Evolutionary conservation across 2,329 filamentous ascomycete species (phyloP).

Genomic region (Fusarium equiseti): DNA sequence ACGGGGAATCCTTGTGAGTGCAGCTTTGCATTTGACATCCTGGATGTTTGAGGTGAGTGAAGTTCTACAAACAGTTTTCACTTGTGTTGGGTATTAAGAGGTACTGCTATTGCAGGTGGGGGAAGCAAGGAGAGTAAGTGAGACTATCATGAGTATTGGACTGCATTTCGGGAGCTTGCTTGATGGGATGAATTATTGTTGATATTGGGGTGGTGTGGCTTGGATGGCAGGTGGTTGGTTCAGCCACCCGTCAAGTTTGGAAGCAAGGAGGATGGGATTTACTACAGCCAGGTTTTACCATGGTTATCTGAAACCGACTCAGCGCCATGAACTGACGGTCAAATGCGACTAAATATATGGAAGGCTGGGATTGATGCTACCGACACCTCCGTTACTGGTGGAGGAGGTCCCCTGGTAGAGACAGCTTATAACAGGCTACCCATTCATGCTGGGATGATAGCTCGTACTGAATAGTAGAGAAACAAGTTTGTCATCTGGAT

Average conservation of each 20-base stretch:
- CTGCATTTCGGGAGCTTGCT: neutral
- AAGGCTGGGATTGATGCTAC: neutral
- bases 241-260: neutral
- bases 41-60: neutral
- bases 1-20: slow-evolving; percentile 9
- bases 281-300: neutral
- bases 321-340: too few relatives aligned
- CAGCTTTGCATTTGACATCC: slow-evolving; percentile 13
- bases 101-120: too few relatives aligned
- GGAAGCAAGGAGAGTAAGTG: neutral
- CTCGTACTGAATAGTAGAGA: too few relatives aligned
- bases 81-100: too few relatives aligned
- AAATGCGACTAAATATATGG: neutral
- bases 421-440: neutral
- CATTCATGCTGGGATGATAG: neutral
- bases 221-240: neutral
- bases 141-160: neutral
- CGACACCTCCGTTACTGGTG: rapidly evolving
- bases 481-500: too few relatives aligned
- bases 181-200: neutral
- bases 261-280: neutral
- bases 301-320: too few relatives aligned
- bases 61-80: too few relatives aligned
- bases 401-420: too few relatives aligned
- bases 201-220: neutral